These are phyloP conservation scores for Coemansia sp. DNA, from an alignment of 192 early-diverging fungal species.

Conservation along the genomic window DNA sequence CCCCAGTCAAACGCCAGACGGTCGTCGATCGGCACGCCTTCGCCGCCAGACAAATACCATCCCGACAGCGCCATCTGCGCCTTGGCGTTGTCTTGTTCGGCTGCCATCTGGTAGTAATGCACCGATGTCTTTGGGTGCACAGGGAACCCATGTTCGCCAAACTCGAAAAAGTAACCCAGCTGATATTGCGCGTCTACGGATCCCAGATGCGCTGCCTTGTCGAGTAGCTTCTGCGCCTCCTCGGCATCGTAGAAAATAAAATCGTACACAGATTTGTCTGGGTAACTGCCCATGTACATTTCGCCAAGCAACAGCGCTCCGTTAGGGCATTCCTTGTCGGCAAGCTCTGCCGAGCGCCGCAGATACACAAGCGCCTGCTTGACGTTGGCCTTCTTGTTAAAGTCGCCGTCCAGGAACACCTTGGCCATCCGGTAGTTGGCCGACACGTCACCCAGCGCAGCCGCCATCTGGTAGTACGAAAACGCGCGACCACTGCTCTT, in stretches of 20 bases:
- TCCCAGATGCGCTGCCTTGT: constrained; percentile 72
- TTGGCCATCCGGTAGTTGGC: constrained; percentile 77
- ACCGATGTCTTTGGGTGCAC: constrained; percentile 68
- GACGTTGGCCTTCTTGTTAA: constrained; percentile 65
- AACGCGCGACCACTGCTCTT: constrained; percentile 63
- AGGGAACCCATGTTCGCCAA: constrained; percentile 67
- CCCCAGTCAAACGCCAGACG: constrained; percentile 80
- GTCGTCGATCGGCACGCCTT: constrained; percentile 67
- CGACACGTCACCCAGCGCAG: constrained; percentile 61
- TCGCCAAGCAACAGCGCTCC: constrained; percentile 75
- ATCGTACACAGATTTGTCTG: constrained; percentile 60
- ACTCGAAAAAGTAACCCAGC: constrained; percentile 79
- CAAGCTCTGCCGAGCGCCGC: constrained; percentile 72
- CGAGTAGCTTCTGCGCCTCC: constrained; percentile 72
- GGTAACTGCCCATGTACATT: constrained; percentile 74
- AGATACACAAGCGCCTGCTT: constrained; percentile 84
- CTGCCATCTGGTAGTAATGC: constrained; percentile 78
- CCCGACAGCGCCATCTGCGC: constrained; percentile 87
- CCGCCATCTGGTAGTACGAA: constrained; percentile 70
- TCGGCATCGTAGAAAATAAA: constrained; percentile 70
- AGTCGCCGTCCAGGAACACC: constrained; percentile 71
- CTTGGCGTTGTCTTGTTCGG: constrained; percentile 73
- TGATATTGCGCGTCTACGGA: constrained; percentile 72
- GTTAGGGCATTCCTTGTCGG: constrained; percentile 67
- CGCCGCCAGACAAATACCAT: constrained; percentile 80